A percentile compares a stretch with the other conserved stretches of the same genome.
Evolutionary conservation across 2,329 filamentous ascomycete genomes (phyloP).

Genomic region (Diplodia seriata): DNA sequence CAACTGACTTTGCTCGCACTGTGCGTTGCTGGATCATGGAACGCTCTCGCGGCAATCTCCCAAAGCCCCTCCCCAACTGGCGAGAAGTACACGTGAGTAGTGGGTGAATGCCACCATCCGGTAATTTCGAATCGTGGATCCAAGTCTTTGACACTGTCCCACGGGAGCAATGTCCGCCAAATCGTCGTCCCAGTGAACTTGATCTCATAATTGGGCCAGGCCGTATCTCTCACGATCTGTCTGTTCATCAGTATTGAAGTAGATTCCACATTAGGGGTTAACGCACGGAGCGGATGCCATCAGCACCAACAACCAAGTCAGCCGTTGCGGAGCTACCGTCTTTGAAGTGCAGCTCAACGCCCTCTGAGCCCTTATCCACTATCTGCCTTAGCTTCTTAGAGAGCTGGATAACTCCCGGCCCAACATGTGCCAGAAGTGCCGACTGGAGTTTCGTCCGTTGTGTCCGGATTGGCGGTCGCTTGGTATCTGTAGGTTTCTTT

Average conservation of each 20-base stretch:
- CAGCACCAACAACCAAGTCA: constrained; percentile 60
- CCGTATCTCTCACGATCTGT: constrained; percentile 52
- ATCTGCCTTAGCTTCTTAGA: constrained; percentile 54
- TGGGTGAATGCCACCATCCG: constrained; percentile 55
- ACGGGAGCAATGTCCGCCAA: constrained; percentile 55
- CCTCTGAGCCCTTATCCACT: constrained; percentile 47
- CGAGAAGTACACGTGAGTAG: constrained; percentile 51
- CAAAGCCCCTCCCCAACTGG: constrained; percentile 46
- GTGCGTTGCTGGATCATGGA: constrained; percentile 43
- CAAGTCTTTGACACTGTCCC: constrained; percentile 41
- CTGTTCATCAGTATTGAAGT: constrained; percentile 20
- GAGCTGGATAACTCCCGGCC: constrained; percentile 53
- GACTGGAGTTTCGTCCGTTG: constrained; percentile 53
- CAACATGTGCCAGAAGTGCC: constrained; percentile 57
- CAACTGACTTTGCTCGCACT: constrained; percentile 45
- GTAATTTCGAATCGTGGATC: constrained; percentile 46
- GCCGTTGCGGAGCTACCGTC: constrained; percentile 51
- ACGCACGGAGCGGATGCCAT: constrained; percentile 57
- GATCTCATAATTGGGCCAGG: constrained; percentile 54
- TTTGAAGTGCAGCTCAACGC: constrained; percentile 49
- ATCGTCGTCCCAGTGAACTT: constrained; percentile 59
- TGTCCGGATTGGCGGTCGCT: constrained; percentile 33
- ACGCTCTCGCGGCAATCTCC: constrained; percentile 51
- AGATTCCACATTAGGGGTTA: background rate
- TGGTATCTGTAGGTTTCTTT: constrained; percentile 11